Base-by-base conservation (phyloP, 169 alveolate species). In the Toxoplasma gondii region DNA sequence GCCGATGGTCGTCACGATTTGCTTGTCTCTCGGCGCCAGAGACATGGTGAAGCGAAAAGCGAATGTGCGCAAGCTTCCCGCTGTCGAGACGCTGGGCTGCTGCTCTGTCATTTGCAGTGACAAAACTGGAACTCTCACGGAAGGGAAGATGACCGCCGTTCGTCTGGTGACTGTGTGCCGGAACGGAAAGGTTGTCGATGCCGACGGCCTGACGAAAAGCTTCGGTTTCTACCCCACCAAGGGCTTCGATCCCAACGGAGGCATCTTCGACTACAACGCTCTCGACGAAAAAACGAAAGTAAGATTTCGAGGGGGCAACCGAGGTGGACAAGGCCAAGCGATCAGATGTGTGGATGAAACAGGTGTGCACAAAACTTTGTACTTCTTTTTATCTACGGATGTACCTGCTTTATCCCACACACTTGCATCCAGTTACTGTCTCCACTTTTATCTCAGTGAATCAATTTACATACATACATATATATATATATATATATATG, bases 41-140 rank as follows among this genome's bases (percentile, higher is more conserved):
- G 98, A 98, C 95, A 99, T 99, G 99, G 99, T 98, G 91, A 95
- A 96, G 93, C 97, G 99, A 94, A 97, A 94, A 74, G 95, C 95
- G 45, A 88, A 92, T 86, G 98, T 98, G 87, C 96, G 99, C 92
- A 98, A 98, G 96, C 97, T 99, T 81, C 99, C 99, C 24, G 99
- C 99, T 31, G 99, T 99, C 84, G 99, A 99, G 97, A 98, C 99
- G 0, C 97, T 99, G 98, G 99, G 99, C 44, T 99, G 99, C 84
- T 99, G 99, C 41, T 98, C 99, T 54, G 98, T 98, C 88, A 98
- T 99, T 90, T 99, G 99, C 96, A 97, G 99, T 87, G 99, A 99
- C 97, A 99, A 99, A 97, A 99, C 99, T 34, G 99, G 99, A 39
- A 99, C 99, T 34, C 95, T 99, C 88, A 99, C 99, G 5, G 98